phyloP scores from a whole-genome alignment of 768 basidiomycete genomes.

The Pisolithus albus region DNA sequence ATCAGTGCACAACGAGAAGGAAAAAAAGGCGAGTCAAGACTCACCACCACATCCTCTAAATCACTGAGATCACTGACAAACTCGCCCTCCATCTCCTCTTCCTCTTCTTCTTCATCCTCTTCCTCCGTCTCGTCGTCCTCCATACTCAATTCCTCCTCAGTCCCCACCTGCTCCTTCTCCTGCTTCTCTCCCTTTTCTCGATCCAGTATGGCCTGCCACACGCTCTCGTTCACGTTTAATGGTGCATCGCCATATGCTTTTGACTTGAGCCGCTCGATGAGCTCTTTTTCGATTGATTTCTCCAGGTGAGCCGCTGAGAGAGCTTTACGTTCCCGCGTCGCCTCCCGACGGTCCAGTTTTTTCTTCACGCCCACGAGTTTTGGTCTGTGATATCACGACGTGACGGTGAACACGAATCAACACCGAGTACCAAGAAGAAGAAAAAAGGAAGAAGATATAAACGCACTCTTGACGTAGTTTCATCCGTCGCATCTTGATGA shows the following conservation, averaged over 20 bases:
- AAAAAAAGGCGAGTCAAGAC: constrained; percentile 21
- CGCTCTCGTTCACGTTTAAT: constrained; percentile 94
- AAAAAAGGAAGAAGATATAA: too few relatives aligned
- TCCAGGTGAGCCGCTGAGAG: constrained; percentile 94
- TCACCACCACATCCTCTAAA: constrained; percentile 61
- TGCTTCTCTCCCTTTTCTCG: constrained; percentile 50
- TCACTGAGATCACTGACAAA: constrained; percentile 50
- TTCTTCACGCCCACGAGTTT: constrained; percentile 95
- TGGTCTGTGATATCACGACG: constrained; percentile 45
- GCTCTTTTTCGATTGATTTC: constrained; percentile 90
- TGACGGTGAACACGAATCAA: neutral
- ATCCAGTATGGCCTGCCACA: constrained; percentile 91
- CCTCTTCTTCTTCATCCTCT: constrained; percentile 47
- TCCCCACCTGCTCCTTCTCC: constrained; percentile 42
- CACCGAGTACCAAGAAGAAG: neutral
- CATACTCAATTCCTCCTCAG: constrained; percentile 35
- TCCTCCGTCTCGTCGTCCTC: constrained; percentile 51
- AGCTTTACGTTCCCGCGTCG: constrained; percentile 90
- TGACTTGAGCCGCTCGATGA: constrained; percentile 89
- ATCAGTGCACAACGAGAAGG: constrained; percentile 13
- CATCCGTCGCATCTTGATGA: constrained; percentile 95
- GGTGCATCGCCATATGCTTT: constrained; percentile 98
- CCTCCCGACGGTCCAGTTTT: constrained; percentile 90
- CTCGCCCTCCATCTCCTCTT: constrained; percentile 46
- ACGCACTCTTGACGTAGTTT: constrained; percentile 81